These are phyloP conservation scores for Talinum fruticosum DNA, from an alignment of 148 eudicot species.

Conservation along the genomic window DNA sequence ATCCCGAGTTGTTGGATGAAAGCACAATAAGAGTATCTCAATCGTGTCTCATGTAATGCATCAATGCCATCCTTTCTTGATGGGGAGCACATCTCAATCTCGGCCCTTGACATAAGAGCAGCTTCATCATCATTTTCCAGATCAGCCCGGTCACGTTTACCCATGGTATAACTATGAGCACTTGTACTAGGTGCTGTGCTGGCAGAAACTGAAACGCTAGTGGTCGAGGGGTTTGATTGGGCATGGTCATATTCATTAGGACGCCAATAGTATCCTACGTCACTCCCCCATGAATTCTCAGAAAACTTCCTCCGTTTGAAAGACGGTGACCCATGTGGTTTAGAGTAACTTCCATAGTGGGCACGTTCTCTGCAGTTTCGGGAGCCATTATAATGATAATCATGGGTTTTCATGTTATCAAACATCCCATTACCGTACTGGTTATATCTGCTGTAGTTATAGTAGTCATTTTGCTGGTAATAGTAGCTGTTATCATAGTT, in stretches of 20 bases:
- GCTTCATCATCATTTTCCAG: constrained; percentile 54
- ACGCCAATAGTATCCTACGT: constrained; percentile 36
- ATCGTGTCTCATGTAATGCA: constrained; percentile 56
- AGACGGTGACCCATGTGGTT: constrained; percentile 40
- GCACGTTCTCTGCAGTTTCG: constrained; percentile 32
- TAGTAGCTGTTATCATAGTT: constrained; percentile 26
- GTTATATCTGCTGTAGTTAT: constrained; percentile 28
- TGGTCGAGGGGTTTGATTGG: constrained; percentile 18
- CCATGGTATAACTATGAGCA: constrained; percentile 27
- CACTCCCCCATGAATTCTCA: constrained; percentile 41
- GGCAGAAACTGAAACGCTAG: constrained; percentile 30
- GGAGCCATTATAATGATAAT: constrained; percentile 29
- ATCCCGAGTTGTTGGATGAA: constrained; percentile 85
- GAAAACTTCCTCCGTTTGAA: constrained; percentile 72
- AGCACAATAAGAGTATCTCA: constrained; percentile 89
- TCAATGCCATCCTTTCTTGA: constrained; percentile 99
- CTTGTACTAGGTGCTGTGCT: constrained; percentile 39
- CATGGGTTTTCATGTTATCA: constrained; percentile 27
- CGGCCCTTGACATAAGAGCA: constrained; percentile 73
- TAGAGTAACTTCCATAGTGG: constrained; percentile 23
- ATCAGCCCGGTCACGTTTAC: constrained; percentile 64
- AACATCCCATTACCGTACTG: constrained; percentile 20
- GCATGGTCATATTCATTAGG: constrained; percentile 25
- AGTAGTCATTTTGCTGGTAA: constrained; percentile 31
- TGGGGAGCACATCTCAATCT: constrained; percentile 85